Conservation (phyloP, 441 rosid species). For the Melastoma candidum region DNA sequence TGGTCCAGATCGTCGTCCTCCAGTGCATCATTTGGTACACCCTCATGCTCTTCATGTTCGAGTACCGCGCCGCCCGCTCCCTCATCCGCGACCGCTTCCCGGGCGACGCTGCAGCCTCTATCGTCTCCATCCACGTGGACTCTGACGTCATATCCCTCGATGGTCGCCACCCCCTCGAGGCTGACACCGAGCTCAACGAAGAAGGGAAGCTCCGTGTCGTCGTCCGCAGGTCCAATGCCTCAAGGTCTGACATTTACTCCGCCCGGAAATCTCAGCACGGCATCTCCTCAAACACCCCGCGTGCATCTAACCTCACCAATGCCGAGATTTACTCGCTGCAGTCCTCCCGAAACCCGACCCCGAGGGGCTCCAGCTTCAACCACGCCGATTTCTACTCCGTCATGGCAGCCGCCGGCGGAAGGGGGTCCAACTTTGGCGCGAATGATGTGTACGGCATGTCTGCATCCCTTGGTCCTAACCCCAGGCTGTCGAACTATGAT, state of each 20-base stretch:
- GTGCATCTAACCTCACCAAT: constrained; percentile 62
- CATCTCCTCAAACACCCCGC: constrained; percentile 48
- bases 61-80: constrained; percentile 62
- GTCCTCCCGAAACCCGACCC: constrained; percentile 84
- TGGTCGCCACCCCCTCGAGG: constrained; percentile 76
- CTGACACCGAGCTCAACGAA: constrained; percentile 87
- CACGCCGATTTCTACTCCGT: constrained; percentile 86
- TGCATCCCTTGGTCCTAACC: constrained; percentile 70
- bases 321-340: constrained; percentile 95
- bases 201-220: constrained; percentile 91
- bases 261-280: constrained; percentile 40
- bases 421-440: constrained; percentile 75
- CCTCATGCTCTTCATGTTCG: constrained; percentile 57
- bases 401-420: constrained; percentile 47
- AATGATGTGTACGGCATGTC: constrained; percentile 50
- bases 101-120: constrained; percentile 70
- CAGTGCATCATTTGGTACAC: constrained; percentile 81
- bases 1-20: constrained; percentile 71
- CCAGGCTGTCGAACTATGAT: constrained; percentile 72
- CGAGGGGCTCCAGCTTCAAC: constrained; percentile 89
- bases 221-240: constrained; percentile 78
- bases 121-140: constrained; percentile 89
- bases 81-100: constrained; percentile 90
- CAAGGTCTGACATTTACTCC: constrained; percentile 61
- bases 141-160: constrained; percentile 90